Evolutionary conservation across 371 early-diverging fungal genomes (phyloP), one percentile per base, ranked within the genome.

Genomic region (Mucor indicus): DNA sequence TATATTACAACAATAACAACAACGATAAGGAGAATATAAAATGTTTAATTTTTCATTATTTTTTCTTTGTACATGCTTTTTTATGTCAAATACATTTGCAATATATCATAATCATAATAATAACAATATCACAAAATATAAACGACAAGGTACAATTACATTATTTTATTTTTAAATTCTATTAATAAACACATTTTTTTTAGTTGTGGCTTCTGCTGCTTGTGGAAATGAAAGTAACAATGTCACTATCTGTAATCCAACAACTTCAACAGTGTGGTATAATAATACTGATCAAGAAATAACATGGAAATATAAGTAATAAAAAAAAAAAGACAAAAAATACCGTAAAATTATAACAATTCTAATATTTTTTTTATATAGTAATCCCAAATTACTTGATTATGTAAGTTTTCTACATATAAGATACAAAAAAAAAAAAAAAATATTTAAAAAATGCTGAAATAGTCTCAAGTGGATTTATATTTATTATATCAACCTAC

Each of bases 271-370:
- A 23, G 36, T 64, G n/a, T 72, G 68, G 67, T 59, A 62, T 37
- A 72, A 67, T 25, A 50, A 65, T 33, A 72, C 57, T 38, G 50
- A 55, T 45, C 53, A 72, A 33, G 65, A 64, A 50, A 61, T 71
- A 30, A 71, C 67, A 19, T 71, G 72, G 72, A 71, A 71, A 43
- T 71, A 61, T 48, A 67, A 71, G 72, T 71, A 33, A 33, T 27
- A n/a, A 11, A 4, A 13, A n/a, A n/a, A n/a, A n/a, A n/a, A n/a
- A n/a, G n/a, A n/a, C 5, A 11, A 13, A 11, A 9, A 7, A 33
- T 33, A 13, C n/a, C n/a, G n/a, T n/a, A 67, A 43, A 36, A 37
- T 19, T 11, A 4, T 38, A 24, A 11, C 27, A 20, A 19, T 44
- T 38, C 19, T 38, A 13, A 9, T 36, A 15, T 13, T 20, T 32